Percentiles rank a stretch among this genome's conserved stretches.
Conservation (phyloP, 177 flowering plant genomes). For the Vitis hybrid region DNA sequence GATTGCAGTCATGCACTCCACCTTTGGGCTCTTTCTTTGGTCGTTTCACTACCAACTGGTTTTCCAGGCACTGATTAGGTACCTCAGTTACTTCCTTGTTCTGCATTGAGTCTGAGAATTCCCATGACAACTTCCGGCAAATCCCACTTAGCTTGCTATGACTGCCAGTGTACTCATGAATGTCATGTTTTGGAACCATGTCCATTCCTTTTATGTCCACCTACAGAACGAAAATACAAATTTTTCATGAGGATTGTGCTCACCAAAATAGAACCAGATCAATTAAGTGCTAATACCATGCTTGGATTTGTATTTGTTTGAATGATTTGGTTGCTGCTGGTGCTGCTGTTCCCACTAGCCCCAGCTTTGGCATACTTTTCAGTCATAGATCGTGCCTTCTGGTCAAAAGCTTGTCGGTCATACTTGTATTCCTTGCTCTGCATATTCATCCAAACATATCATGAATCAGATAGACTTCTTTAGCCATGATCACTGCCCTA, state of each 20-base stretch:
- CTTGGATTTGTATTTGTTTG: slow-evolving; percentile 16
- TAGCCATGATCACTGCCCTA: background rate
- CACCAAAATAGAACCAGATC: background rate
- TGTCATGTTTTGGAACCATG: slow-evolving; percentile 13
- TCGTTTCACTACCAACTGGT: slow-evolving; percentile 8
- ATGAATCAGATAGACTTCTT: background rate
- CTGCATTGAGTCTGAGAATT: slow-evolving; percentile 15
- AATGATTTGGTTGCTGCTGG: slow-evolving; percentile 19
- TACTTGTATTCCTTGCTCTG: slow-evolving; percentile 92
- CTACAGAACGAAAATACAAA: slow-evolving; percentile 19
- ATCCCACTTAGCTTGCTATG: slow-evolving; percentile 13
- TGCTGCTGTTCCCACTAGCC: slow-evolving; percentile 18
- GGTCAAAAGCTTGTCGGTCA: slow-evolving; percentile 73
- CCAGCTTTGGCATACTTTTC: slow-evolving; percentile 63
- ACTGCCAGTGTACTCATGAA: slow-evolving; percentile 5
- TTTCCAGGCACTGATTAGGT: background rate
- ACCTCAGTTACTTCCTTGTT: slow-evolving; percentile 11
- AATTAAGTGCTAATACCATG: slow-evolving; percentile 14
- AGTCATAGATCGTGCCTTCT: slow-evolving; percentile 78
- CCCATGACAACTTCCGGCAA: slow-evolving; percentile 32
- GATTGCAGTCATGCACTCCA: background rate
- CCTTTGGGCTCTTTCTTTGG: slow-evolving; percentile 2
- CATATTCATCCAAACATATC: slow-evolving; percentile 20
- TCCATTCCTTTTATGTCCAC: slow-evolving; percentile 23
- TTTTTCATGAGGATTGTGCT: background rate